A percentile compares a stretch with the other conserved stretches of the same genome.
Evolutionary conservation across 345 rosid species (phyloP).

Genomic region (Acer campestre): DNA sequence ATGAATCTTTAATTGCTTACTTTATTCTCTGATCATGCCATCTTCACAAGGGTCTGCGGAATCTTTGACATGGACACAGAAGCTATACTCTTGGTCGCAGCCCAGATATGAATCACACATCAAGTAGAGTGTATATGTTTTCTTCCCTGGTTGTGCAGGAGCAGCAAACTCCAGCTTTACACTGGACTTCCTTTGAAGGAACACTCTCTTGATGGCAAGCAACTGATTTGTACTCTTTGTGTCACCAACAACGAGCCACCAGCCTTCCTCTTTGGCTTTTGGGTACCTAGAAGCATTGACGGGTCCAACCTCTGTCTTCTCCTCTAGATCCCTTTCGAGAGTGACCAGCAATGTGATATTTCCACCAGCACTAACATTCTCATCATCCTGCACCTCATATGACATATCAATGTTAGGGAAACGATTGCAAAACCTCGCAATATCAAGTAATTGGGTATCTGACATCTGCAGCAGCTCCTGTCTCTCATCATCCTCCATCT

Average conservation of each 20-base stretch:
- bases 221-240: slow-evolving; percentile 65
- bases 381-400: slow-evolving; percentile 60
- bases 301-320: slow-evolving; percentile 75
- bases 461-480: slow-evolving; percentile 73
- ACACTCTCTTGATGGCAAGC: slow-evolving; percentile 83
- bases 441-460: slow-evolving; percentile 66
- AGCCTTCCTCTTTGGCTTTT: slow-evolving; percentile 90
- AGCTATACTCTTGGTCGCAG: slow-evolving; percentile 82
- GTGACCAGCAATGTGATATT: slow-evolving; percentile 62
- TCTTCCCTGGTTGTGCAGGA: slow-evolving; percentile 67
- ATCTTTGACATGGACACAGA: slow-evolving; percentile 58
- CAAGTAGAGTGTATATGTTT: slow-evolving; percentile 64
- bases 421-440: slow-evolving; percentile 86
- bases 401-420: slow-evolving; percentile 83
- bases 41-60: slow-evolving; percentile 34
- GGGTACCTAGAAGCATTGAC: slow-evolving; percentile 76
- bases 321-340: slow-evolving; percentile 81
- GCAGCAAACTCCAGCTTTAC: slow-evolving; percentile 78
- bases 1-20: no score
- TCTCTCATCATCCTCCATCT: slow-evolving; percentile 90
- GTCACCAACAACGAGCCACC: slow-evolving; percentile 97
- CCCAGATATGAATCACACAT: slow-evolving; percentile 93
- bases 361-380: slow-evolving; percentile 58
- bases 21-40: slow-evolving; percentile 3
- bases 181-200: slow-evolving; percentile 72